Conservation (phyloP, 768 basidiomycete genomes). For the Myochromella boudieri region DNA sequence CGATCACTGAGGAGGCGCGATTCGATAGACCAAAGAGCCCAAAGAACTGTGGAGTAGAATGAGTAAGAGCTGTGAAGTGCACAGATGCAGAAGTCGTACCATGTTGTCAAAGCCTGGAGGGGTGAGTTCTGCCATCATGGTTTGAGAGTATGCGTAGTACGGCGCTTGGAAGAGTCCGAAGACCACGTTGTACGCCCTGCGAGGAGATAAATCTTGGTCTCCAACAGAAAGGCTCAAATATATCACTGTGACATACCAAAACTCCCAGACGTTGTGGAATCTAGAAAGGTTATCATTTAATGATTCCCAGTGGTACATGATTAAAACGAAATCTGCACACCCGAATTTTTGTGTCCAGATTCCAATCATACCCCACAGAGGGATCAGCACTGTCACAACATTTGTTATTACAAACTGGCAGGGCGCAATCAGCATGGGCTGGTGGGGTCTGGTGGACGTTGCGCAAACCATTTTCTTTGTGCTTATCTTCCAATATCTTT, state of each 20-base stretch:
- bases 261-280: constrained; percentile 85
- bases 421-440: no score
- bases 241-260: constrained; percentile 67
- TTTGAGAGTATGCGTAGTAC: constrained; percentile 84
- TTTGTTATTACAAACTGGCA: constrained; percentile 83
- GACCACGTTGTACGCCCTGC: constrained; percentile 75
- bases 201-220: no score
- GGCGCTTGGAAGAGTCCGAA: constrained; percentile 85
- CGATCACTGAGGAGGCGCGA: constrained; percentile 84
- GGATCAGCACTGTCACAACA: constrained; percentile 73
- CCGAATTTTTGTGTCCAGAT: constrained; percentile 79
- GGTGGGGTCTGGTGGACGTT: no score
- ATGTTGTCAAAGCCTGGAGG: constrained; percentile 88
- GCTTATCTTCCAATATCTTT: constrained; percentile 72
- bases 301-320: no score
- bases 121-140: constrained; percentile 87
- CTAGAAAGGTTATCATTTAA: constrained; percentile 30
- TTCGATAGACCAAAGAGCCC: constrained; percentile 85
- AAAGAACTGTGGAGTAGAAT: constrained; percentile 60
- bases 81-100: constrained; percentile 23
- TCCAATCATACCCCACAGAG: constrained; percentile 85
- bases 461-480: constrained; percentile 83
- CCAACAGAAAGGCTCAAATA: no score
- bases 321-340: constrained; percentile 31
- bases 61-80: background rate